phyloP scores from a whole-genome alignment of 768 basidiomycete species.

The Leccinum olivaceopallidum region DNA sequence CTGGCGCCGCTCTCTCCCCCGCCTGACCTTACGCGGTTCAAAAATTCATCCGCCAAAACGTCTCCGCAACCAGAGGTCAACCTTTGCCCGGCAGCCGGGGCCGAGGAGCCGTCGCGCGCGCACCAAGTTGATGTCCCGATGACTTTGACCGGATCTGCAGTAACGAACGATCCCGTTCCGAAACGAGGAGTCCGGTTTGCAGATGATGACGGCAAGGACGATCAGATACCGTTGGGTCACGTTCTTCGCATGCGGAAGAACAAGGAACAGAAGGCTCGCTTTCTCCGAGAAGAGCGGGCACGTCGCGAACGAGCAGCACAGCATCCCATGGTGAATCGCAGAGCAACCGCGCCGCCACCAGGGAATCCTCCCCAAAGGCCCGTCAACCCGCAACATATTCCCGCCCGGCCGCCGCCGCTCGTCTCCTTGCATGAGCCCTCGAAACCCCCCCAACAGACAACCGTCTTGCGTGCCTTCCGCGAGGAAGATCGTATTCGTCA shows the following conservation, averaged over 20 bases:
- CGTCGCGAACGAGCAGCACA: conserved; percentile 44
- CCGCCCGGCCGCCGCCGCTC: conserved; percentile 21
- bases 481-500: conserved; percentile 48
- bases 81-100: not conserved
- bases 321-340: conserved; percentile 34
- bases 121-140: not conserved
- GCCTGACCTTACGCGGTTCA: conserved; percentile 3
- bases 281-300: conserved; percentile 60
- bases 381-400: conserved; percentile 15
- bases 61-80: conserved; percentile 5
- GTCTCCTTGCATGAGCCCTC: conserved; percentile 15
- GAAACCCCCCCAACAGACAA: conserved; percentile 5
- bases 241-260: conserved; percentile 72
- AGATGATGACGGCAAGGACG: conserved; percentile 62
- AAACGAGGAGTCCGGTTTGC: conserved; percentile 64
- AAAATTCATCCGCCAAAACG: conserved; percentile 1
- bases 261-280: conserved; percentile 69
- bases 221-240: conserved; percentile 66
- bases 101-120: conserved; percentile 1
- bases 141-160: conserved; percentile 13
- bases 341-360: conserved; percentile 11
- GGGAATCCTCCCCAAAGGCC: conserved; percentile 18
- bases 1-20: conserved; percentile 6
- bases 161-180: conserved; percentile 14
- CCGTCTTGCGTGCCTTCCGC: conserved; percentile 23